Percentiles rank a stretch among this genome's conserved stretches.
Evolutionary conservation across 352 stramenopile genomes (phyloP).

Genomic region (Globisporangium cederbergense): DNA sequence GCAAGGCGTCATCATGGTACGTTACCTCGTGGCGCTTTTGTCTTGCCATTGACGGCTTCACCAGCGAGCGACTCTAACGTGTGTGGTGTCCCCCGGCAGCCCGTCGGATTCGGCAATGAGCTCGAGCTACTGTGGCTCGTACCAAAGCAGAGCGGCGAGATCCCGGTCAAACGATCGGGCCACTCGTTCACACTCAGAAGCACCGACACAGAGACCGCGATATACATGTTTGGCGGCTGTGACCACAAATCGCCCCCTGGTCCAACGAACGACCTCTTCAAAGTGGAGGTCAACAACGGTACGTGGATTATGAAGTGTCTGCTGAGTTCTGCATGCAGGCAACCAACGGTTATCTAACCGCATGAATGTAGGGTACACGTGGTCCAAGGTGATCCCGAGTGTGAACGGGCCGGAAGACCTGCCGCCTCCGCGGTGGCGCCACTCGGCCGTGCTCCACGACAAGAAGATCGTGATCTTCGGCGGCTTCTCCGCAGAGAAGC

Average conservation of each 20-base stretch:
- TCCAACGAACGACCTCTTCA: conserved; percentile 93
- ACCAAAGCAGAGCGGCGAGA: conserved; percentile 89
- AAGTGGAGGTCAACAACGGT: conserved; percentile 89
- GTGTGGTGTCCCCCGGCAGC: conserved; percentile 26
- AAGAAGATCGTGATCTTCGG: conserved; percentile 93
- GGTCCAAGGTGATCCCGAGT: conserved; percentile 54
- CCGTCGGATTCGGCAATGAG: conserved; percentile 78
- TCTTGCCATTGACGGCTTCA: background rate
- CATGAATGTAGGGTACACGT: conserved; percentile 46
- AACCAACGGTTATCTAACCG: background rate
- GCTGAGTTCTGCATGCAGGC: background rate
- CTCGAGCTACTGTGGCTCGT: conserved; percentile 88
- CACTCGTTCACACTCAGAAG: conserved; percentile 93
- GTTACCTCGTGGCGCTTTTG: background rate
- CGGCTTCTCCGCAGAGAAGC: conserved; percentile 90
- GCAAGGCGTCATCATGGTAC: background rate
- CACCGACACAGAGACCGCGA: conserved; percentile 53
- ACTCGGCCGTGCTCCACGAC: conserved; percentile 78
- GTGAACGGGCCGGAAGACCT: conserved; percentile 46
- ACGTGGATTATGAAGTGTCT: background rate
- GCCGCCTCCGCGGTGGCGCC: conserved; percentile 75
- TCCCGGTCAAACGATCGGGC: conserved; percentile 92
- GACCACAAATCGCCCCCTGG: conserved; percentile 89
- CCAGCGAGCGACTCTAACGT: background rate
- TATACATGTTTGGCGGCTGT: conserved; percentile 89